Percentiles rank a stretch among this genome's conserved stretches.
Evolutionary conservation across 2,329 filamentous ascomycete genomes (phyloP).

Genomic region (Kalaharituber pfeilii): DNA sequence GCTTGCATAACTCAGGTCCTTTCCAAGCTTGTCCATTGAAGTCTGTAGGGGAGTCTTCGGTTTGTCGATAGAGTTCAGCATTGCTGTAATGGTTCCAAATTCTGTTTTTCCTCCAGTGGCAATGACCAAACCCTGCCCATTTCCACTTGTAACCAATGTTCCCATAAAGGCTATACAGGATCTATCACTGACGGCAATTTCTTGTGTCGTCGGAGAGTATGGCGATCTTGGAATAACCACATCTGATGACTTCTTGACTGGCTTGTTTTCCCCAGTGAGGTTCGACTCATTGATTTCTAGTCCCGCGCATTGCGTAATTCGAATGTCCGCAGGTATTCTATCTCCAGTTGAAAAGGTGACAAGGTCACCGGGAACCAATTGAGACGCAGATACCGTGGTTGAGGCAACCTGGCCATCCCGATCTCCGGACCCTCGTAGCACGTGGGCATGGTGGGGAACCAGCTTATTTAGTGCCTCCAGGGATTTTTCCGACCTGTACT

Average conservation of each 20-base stretch:
- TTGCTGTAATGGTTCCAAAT: slow-evolving; percentile 90
- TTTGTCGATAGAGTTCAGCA: slow-evolving; percentile 85
- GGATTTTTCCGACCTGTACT: slow-evolving; percentile 94
- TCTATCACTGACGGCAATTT: slow-evolving; percentile 52
- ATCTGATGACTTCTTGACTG: slow-evolving; percentile 59
- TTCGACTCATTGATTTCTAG: slow-evolving; percentile 94
- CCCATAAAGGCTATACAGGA: slow-evolving; percentile 98
- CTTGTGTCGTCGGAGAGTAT: slow-evolving; percentile 38
- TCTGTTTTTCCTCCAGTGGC: slow-evolving; percentile 86
- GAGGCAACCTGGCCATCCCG: slow-evolving; percentile 31
- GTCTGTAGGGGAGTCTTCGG: slow-evolving; percentile 84
- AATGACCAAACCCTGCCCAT: slow-evolving; percentile 94
- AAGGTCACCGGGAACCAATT: slow-evolving; percentile 80
- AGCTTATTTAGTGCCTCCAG: slow-evolving; percentile 85
- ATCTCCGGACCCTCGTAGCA: slow-evolving; percentile 52
- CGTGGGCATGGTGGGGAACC: slow-evolving; percentile 85
- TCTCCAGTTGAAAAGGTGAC: slow-evolving; percentile 92
- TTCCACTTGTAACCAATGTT: slow-evolving; percentile 81
- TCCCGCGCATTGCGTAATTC: slow-evolving; percentile 78
- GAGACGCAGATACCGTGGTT: slow-evolving; percentile 66
- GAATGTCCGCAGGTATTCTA: slow-evolving; percentile 86
- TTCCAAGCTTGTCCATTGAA: slow-evolving; percentile 93
- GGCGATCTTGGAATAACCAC: slow-evolving; percentile 28
- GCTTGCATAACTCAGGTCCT: slow-evolving; percentile 90
- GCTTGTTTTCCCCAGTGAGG: slow-evolving; percentile 88